Evolutionary conservation across 768 basidiomycete species (phyloP).

Genomic region (Termitomyces sp.): DNA sequence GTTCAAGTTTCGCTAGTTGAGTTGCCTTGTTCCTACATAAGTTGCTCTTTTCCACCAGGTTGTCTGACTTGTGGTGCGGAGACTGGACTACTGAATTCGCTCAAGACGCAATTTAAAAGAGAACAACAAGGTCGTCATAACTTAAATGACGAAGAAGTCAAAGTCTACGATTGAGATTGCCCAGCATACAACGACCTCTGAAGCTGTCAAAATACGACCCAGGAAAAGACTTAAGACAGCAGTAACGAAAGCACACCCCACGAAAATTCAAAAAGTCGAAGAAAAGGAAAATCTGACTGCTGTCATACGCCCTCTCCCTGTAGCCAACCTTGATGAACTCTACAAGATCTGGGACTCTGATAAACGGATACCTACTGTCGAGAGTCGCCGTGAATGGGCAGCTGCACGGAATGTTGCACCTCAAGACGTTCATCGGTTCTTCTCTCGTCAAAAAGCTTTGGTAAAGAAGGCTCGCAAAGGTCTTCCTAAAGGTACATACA

Average conservation of each 20-base stretch:
- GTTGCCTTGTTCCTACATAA: background rate
- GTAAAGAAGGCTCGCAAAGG: conserved; percentile 21
- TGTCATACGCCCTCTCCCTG: conserved; percentile 2
- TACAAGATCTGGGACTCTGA: conserved; percentile 28
- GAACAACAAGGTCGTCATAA: background rate
- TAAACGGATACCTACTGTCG: conserved; percentile 28
- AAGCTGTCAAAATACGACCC: conserved; percentile 8
- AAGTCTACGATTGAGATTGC: background rate
- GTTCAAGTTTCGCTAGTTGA: background rate
- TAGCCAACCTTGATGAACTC: conserved; percentile 28
- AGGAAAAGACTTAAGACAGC: background rate
- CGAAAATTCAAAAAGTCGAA: conserved; percentile 1
- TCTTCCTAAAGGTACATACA: conserved; percentile 28
- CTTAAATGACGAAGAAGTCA: background rate
- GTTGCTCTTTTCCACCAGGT: background rate
- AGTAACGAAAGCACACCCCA: background rate
- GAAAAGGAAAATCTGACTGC: background rate
- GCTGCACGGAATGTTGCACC: conserved; percentile 30
- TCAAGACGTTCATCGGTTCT: conserved; percentile 30
- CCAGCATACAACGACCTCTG: conserved; percentile 11
- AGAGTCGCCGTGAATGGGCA: conserved; percentile 33
- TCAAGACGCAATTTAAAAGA: background rate
- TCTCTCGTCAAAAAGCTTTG: conserved; percentile 25
- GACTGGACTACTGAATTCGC: background rate
- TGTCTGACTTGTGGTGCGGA: background rate